Conservation (phyloP, 169 alveolate species). For the Perkinsus chesapeaki region DNA sequence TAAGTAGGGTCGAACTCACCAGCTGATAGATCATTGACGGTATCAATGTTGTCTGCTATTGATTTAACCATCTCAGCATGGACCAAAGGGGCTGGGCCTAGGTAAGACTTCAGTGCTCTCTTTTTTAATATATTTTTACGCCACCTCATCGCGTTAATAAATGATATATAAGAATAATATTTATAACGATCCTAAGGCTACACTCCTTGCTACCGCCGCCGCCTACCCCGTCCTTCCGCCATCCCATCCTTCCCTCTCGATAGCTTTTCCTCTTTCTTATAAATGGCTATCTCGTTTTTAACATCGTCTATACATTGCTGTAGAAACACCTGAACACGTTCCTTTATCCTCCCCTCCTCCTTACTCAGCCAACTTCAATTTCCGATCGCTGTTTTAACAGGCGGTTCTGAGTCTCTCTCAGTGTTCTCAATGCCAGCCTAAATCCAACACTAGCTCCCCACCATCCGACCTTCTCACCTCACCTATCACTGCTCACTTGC, state of each 20-base stretch:
- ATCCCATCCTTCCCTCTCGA: too few relatives aligned
- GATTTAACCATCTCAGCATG: background rate
- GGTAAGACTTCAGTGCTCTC: too few relatives aligned
- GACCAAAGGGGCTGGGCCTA: background rate
- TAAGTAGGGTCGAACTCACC: background rate
- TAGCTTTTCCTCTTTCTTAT: too few relatives aligned
- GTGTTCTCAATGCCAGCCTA: background rate
- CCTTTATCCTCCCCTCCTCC: background rate
- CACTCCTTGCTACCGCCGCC: too few relatives aligned
- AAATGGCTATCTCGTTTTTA: background rate
- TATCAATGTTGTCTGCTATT: background rate
- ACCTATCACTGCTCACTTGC: background rate
- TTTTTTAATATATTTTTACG: too few relatives aligned
- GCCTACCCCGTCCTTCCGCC: too few relatives aligned
- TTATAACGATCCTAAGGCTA: too few relatives aligned
- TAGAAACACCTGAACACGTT: background rate
- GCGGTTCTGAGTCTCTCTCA: background rate
- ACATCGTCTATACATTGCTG: slow-evolving; percentile 15
- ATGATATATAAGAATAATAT: too few relatives aligned
- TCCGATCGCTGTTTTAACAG: background rate
- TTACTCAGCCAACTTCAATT: background rate
- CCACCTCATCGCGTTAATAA: too few relatives aligned
- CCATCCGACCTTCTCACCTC: background rate
- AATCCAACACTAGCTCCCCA: background rate
- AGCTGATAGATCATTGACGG: background rate